A percentile compares a stretch with the other conserved stretches of the same genome.
Evolutionary conservation across 257 asterid species (phyloP).

Genomic region (Nyctanthes arbortristis): DNA sequence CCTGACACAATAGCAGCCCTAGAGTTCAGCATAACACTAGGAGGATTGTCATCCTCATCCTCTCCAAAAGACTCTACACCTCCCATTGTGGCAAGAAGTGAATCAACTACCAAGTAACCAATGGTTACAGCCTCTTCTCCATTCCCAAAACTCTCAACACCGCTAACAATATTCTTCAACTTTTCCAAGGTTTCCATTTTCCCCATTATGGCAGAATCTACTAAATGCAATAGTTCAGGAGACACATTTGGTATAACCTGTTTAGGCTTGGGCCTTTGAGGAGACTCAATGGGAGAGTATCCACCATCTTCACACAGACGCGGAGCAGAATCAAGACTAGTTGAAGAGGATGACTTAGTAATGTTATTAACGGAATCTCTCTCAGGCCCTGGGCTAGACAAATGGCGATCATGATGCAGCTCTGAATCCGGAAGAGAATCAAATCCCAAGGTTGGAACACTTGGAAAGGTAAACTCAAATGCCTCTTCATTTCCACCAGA

Average conservation of each 20-base stretch:
- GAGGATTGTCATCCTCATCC: conserved; percentile 89
- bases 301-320: conserved; percentile 52
- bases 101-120: conserved; percentile 85
- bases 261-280: conserved; percentile 64
- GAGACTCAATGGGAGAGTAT: conserved; percentile 66
- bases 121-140: conserved; percentile 70
- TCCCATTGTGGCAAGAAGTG: conserved; percentile 99
- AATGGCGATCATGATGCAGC: conserved; percentile 44
- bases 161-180: conserved; percentile 84
- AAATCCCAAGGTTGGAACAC: conserved; percentile 45
- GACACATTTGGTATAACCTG: conserved; percentile 68
- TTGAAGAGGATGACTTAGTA: conserved; percentile 52
- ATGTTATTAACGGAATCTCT: conserved; percentile 40
- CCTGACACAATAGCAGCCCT: conserved; percentile 98
- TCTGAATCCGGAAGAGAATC: conserved; percentile 51
- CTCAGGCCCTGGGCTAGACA: conserved; percentile 56
- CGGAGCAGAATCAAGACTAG: conserved; percentile 60
- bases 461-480: conserved; percentile 54
- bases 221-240: conserved; percentile 97
- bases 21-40: conserved; percentile 98
- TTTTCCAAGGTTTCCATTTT: conserved; percentile 87
- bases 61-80: conserved; percentile 99
- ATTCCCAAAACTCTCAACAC: conserved; percentile 77
- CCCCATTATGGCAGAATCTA: conserved; percentile 99
- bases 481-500: conserved; percentile 57